Evolutionary conservation across 73 alveolate species (phyloP).

Genomic region (Paramecium caudatum): DNA sequence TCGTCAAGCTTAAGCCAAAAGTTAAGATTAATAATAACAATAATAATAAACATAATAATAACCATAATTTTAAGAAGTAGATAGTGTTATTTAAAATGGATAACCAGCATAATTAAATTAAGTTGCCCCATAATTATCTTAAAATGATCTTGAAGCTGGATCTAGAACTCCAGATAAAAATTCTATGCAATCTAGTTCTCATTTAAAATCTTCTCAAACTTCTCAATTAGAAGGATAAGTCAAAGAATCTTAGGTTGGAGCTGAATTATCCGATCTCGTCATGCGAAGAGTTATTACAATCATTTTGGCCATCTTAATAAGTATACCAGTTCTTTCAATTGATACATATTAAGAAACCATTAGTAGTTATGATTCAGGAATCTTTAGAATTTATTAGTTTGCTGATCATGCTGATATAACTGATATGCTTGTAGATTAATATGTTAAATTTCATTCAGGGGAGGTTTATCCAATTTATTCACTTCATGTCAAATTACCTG

Average conservation of each 20-base stretch:
- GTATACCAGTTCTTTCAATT: slow-evolving; percentile 83
- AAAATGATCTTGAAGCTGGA: slow-evolving; percentile 7
- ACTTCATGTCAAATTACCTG: background rate
- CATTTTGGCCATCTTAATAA: slow-evolving; percentile 88
- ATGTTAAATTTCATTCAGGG: slow-evolving; percentile 22
- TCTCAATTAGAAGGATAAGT: slow-evolving; percentile 45
- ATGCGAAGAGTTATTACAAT: slow-evolving; percentile 93
- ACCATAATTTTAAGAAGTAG: background rate
- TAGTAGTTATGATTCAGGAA: slow-evolving; percentile 73
- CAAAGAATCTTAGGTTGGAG: slow-evolving; percentile 94
- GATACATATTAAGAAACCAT: slow-evolving; percentile 78
- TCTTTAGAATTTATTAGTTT: slow-evolving; percentile 24
- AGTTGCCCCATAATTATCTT: no score
- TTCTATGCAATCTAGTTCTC: slow-evolving; percentile 10
- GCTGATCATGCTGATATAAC: background rate
- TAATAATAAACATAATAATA: slow-evolving; percentile 2
- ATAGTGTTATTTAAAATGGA: no score
- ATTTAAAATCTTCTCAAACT: background rate
- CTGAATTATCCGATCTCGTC: slow-evolving; percentile 90
- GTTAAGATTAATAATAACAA: background rate
- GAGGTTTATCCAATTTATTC: slow-evolving; percentile 41
- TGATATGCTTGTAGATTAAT: background rate
- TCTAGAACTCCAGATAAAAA: slow-evolving; percentile 14
- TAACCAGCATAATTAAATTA: no score
- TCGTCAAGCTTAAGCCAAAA: slow-evolving; percentile 21